A percentile compares a stretch with the other conserved stretches of the same genome.
phyloP scores from a whole-genome alignment of 2,329 filamentous ascomycete genomes.

The Sphaerulina vaccinii region DNA sequence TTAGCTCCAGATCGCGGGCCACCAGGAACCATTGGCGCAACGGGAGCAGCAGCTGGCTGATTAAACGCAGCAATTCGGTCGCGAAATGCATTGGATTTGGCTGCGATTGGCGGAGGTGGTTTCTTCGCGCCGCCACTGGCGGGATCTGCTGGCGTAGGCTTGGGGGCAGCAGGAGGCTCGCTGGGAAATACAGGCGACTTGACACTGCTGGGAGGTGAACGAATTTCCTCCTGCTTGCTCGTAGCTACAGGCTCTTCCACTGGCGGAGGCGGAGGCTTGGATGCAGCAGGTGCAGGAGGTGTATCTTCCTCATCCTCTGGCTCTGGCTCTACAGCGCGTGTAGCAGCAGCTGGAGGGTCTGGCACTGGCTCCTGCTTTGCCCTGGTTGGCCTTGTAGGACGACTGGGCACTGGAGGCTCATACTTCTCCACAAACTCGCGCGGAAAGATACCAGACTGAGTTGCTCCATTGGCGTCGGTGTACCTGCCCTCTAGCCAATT shows the following conservation, averaged over 20 bases:
- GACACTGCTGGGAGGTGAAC: constrained; percentile 29
- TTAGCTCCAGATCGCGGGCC: constrained; percentile 55
- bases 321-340: constrained; percentile 25
- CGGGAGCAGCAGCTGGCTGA: constrained; percentile 77
- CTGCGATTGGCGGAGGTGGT: constrained; percentile 62
- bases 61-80: constrained; percentile 98
- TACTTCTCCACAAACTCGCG: constrained; percentile 97
- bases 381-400: constrained; percentile 70
- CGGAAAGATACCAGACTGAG: constrained; percentile 84
- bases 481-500: constrained; percentile 96
- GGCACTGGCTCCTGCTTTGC: constrained; percentile 60
- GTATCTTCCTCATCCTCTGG: constrained; percentile 28
- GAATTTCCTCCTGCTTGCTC: constrained; percentile 26
- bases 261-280: constrained; percentile 41
- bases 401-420: constrained; percentile 84
- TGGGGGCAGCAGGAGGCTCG: constrained; percentile 36
- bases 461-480: constrained; percentile 68
- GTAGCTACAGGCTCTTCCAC: constrained; percentile 32
- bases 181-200: constrained; percentile 16
- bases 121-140: constrained; percentile 49
- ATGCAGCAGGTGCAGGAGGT: constrained; percentile 32
- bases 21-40: constrained; percentile 84
- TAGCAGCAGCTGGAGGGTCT: constrained; percentile 27
- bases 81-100: constrained; percentile 81
- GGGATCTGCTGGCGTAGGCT: constrained; percentile 38